Conservation (phyloP, 2,329 filamentous ascomycete species). For the Scedosporium aurantiacum region DNA sequence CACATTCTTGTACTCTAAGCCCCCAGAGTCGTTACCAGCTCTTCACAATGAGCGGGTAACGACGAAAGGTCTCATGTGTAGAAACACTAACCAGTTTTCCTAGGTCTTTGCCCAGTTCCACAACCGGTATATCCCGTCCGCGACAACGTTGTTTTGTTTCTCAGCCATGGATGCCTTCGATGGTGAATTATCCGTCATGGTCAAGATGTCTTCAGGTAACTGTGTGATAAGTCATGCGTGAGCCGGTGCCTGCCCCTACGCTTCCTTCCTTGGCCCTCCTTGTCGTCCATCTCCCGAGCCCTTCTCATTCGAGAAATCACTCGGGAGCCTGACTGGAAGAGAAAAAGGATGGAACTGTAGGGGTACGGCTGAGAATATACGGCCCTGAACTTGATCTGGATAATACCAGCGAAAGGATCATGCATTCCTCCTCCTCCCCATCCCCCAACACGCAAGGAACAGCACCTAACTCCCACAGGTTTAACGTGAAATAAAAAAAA, state of each 20-base stretch:
- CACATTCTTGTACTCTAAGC: background rate
- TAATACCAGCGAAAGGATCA: conserved; percentile 99
- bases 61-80: background rate
- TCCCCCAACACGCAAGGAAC: conserved; percentile 12
- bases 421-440: conserved; percentile 50
- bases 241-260: conserved; percentile 4
- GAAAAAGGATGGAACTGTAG: background rate
- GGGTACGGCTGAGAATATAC: conserved; percentile 65
- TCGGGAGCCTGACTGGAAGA: background rate
- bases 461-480: conserved; percentile 1
- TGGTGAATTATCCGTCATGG: conserved; percentile 2
- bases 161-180: conserved; percentile 3
- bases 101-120: background rate
- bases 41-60: background rate
- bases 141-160: background rate
- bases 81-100: conserved; percentile 1
- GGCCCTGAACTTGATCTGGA: conserved; percentile 92
- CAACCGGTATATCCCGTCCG: background rate
- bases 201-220: conserved; percentile 7
- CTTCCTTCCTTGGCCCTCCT: background rate
- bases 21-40: background rate
- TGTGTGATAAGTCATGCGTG: conserved; percentile 7
- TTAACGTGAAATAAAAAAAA: conserved; percentile 16
- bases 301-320: background rate
- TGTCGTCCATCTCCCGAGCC: background rate